A percentile compares a stretch with the other conserved stretches of the same genome.
These are phyloP conservation scores for Fusarium sp. DNA, from an alignment of 2,329 filamentous ascomycete genomes.

Conservation along the genomic window DNA sequence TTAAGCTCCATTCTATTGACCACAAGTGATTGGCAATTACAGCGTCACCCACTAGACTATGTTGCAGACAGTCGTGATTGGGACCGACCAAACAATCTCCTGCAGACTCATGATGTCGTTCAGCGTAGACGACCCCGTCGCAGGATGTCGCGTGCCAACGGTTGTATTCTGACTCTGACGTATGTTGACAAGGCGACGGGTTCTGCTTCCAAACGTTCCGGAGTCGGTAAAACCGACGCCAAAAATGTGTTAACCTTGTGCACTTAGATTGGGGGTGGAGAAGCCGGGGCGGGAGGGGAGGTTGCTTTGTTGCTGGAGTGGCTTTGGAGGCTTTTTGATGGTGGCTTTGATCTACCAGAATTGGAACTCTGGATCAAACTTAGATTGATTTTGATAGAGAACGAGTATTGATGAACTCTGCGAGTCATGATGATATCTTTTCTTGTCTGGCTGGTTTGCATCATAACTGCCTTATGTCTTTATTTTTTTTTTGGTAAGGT, in stretches of 20 bases:
- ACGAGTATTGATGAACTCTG: neutral
- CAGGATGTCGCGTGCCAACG: neutral
- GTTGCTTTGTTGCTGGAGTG: slow-evolving; percentile 8
- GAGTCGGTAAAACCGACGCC: neutral
- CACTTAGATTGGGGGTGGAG: slow-evolving; percentile 14
- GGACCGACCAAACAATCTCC: slow-evolving; percentile 16
- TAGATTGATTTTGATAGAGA: neutral
- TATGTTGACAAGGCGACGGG: neutral
- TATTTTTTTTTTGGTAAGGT: neutral
- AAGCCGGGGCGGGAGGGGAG: neutral
- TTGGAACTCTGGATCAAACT: slow-evolving; percentile 14
- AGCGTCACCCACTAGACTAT: neutral
- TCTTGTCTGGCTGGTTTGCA: neutral
- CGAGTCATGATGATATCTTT: neutral
- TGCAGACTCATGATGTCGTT: neutral
- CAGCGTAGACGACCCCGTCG: neutral
- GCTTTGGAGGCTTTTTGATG: slow-evolving; percentile 11
- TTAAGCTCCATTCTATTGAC: slow-evolving; percentile 13
- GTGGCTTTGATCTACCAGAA: slow-evolving; percentile 25
- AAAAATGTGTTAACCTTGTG: neutral
- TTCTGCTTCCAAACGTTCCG: neutral
- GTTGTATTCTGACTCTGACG: neutral
- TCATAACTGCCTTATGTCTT: neutral
- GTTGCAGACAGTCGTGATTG: slow-evolving; percentile 15
- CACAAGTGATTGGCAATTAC: slow-evolving; percentile 26